Evolutionary conservation across 2,329 filamentous ascomycete genomes (phyloP).

Genomic region (Cryphonectria naterciae): DNA sequence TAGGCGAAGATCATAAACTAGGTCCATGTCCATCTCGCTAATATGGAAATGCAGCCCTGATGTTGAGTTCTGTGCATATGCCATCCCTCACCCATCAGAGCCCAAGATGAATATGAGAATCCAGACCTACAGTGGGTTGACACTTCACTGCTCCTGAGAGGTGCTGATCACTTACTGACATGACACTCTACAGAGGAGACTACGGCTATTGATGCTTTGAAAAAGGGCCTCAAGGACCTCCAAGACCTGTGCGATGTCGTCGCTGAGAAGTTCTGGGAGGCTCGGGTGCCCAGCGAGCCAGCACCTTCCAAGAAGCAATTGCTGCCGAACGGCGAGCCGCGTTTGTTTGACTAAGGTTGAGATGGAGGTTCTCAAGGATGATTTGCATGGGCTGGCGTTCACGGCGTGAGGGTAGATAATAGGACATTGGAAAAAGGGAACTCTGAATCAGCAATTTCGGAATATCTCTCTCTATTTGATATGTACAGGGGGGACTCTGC

Average conservation of each 20-base stretch:
- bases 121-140: slow-evolving; percentile 83
- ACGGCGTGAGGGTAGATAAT: slow-evolving; percentile 27
- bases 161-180: slow-evolving; percentile 16
- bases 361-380: background rate
- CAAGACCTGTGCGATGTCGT: slow-evolving; percentile 94
- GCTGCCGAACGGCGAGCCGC: slow-evolving; percentile 28
- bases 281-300: slow-evolving; percentile 52
- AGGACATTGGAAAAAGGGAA: slow-evolving; percentile 30
- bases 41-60: slow-evolving; percentile 68
- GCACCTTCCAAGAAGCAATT: slow-evolving; percentile 30
- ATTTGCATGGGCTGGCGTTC: slow-evolving; percentile 29
- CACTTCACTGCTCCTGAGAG: background rate
- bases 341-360: slow-evolving; percentile 22
- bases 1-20: slow-evolving; percentile 48
- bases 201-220: slow-evolving; percentile 80
- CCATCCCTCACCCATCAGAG: slow-evolving; percentile 95
- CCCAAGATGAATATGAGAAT: slow-evolving; percentile 96
- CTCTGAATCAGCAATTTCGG: slow-evolving; percentile 39
- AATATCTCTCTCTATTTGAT: slow-evolving; percentile 33
- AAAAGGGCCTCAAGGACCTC: slow-evolving; percentile 87
- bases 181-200: slow-evolving; percentile 64
- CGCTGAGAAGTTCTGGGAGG: slow-evolving; percentile 80
- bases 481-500: slow-evolving; percentile 38
- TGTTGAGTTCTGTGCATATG: slow-evolving; percentile 97
- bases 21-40: slow-evolving; percentile 21